Evolutionary conservation across 441 rosid genomes (phyloP), one percentile per base, ranked within the genome.

Genomic region (Lepidium campestre): DNA sequence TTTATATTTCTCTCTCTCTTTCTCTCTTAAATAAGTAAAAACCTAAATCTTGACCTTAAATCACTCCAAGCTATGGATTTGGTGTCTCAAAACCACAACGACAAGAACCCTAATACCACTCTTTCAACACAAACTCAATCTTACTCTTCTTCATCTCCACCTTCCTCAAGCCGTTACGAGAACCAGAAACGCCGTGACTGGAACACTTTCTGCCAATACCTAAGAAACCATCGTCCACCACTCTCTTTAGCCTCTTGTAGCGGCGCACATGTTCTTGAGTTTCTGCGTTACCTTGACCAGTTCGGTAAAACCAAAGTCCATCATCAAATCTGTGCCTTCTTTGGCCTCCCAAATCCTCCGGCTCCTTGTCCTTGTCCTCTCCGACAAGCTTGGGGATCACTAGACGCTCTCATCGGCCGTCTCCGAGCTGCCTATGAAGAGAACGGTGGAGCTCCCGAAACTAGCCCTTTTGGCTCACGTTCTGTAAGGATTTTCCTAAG

Each of bases 351-450:
- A 0, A 87, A 83, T 57, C 97, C 97, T 18, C 97, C 97, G 0
- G 90, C 83, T 1, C 92, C 94, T 5, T 90, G 97, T 60, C 89
- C 91, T 1, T 90, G 97, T 65, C 97, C 97, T 2, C 92, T 90
- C 59, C 80, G 90, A 3, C 97, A 90, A 67, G 97, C 97, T 0
- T 90, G 97, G 97, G 97, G 97, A 11, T 86, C 92, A 80, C 88
- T 90, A 0, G 97, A 90, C 32, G 97, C 97, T 2, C 90, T 90
- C 55, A 90, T 90, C 32, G 96, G 94, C n/a, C 81, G 96, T 10
- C 94, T 90, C 50, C 74, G 96, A 36, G 97, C 97, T 0, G 97
- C 97, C 1, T 87, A 77, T 34, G 97, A 90, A 70, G 97, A 90
- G 65, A 84, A 90, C 56, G 97, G 97, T 4, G 92, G 94, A 3